Evolutionary conservation across 129 eudicot genomes (phyloP).

Genomic region (Lactuca sativa): DNA sequence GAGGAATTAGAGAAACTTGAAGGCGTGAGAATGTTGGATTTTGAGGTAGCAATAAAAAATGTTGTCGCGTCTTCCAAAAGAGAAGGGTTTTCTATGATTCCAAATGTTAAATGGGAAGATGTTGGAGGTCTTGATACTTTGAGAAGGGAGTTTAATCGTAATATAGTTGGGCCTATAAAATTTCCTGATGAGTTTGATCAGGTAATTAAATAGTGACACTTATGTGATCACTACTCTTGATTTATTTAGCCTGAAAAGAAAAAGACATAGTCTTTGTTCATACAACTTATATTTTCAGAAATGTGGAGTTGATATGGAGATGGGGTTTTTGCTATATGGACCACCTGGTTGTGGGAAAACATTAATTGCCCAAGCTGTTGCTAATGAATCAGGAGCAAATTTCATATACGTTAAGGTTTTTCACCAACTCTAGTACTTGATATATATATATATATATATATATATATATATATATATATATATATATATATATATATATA

Average conservation of each 20-base stretch:
- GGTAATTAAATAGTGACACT: constrained; percentile 34
- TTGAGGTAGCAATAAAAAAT: constrained; percentile 36
- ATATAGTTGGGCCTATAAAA: constrained; percentile 69
- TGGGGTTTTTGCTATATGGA: constrained; percentile 87
- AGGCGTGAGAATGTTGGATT: constrained; percentile 61
- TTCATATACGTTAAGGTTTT: constrained; percentile 88
- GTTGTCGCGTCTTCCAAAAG: constrained; percentile 43
- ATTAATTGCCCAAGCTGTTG: constrained; percentile 91
- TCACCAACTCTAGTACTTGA: not conserved
- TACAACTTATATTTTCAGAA: constrained; percentile 36
- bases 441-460: not conserved
- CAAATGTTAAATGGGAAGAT: constrained; percentile 74
- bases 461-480: not conserved
- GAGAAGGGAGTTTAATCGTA: constrained; percentile 67
- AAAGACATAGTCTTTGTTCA: not conserved
- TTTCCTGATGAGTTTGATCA: constrained; percentile 53
- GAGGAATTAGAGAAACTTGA: constrained; percentile 55
- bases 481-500: not conserved
- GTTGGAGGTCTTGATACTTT: constrained; percentile 6
- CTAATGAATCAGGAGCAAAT: constrained; percentile 95
- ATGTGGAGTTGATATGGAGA: constrained; percentile 62
- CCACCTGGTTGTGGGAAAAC: constrained; percentile 99
- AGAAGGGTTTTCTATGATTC: constrained; percentile 86
- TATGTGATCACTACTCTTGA: too few species aligned
- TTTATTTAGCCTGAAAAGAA: not conserved